Evolutionary conservation across 2,329 filamentous ascomycete species (phyloP), one percentile per base, ranked within the genome.

Genomic region (Fusarium vanettenii): DNA sequence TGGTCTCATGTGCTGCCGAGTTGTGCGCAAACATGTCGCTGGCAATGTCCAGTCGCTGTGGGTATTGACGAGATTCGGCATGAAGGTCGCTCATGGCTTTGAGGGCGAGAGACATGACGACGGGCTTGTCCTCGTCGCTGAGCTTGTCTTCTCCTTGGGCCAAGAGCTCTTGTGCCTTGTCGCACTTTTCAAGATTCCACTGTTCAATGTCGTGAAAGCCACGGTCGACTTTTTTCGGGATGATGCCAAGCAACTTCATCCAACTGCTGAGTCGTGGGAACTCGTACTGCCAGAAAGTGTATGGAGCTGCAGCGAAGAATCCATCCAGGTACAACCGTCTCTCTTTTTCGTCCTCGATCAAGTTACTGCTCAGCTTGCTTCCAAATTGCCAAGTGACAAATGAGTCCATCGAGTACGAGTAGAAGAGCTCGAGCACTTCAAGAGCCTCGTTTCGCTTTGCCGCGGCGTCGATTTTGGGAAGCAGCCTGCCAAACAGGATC

Each of bases 381-480:
- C 69, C 71, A 43, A 72, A 74, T 14, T 72, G 69, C 69, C 69
- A 72, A n/a, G n/a, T 18, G 7, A 67, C 41, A 41, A 70, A 74
- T 10, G 69, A 69, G 56, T 71, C 65, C 63, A 74, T 72, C 16
- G 66, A 74, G 64, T 74, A 74, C 6, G 52, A 37, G 37, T 66
- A 74, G 31, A 43, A 29, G 8, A 74, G 37, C 14, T 72, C 69
- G 2, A 70, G 59, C 2, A 71, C 63, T 31, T 72, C 66, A 5
- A 71, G 20, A 5, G 63, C 16, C n/a, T 72, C 11, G 11, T 62
- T 59, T 5, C 37, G 25, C 11, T 45, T 14, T n/a, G 66, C 69
- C 1, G 69, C 64, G 0, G 16, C 13, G 27, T 59, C 25, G 8
- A 73, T 22, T 14, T 60, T 4, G 16, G 66, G 69, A 2, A 72